Evolutionary conservation across 2,329 filamentous ascomycete genomes (phyloP).

Genomic region (Colletotrichum falcatum): DNA sequence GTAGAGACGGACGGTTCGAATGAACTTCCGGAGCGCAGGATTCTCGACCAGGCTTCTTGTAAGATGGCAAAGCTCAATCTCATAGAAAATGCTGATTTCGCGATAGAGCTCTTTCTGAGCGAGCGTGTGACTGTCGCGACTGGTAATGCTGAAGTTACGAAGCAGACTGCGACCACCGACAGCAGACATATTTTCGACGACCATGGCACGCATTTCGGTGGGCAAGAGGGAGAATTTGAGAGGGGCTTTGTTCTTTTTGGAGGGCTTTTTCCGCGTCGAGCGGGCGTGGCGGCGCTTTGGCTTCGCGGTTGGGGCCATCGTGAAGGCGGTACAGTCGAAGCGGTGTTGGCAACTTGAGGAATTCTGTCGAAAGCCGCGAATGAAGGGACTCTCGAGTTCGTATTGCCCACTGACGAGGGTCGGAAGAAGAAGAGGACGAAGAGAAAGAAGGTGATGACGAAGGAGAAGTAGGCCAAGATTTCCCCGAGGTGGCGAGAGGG

Average conservation of each 20-base stretch:
- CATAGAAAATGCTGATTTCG: not conserved
- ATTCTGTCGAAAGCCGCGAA: not conserved
- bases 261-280: not conserved
- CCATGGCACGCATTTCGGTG: constrained; percentile 16
- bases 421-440: not conserved
- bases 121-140: not conserved
- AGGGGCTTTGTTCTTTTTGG: not conserved
- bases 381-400: not conserved
- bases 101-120: constrained; percentile 25
- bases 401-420: not conserved
- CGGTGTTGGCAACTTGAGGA: not conserved
- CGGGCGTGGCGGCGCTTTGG: not conserved
- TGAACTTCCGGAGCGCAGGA: not conserved
- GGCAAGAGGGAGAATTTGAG: constrained; percentile 7
- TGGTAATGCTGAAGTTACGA: constrained; percentile 6
- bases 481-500: not conserved
- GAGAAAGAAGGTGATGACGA: not conserved
- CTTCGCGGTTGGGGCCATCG: not conserved
- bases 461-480: too few species aligned
- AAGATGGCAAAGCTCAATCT: not conserved
- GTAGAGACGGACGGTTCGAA: not conserved
- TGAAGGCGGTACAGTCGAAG: not conserved
- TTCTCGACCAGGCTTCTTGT: constrained; percentile 32
- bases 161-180: not conserved
- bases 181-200: not conserved